A percentile compares a stretch with the other conserved stretches of the same genome.
These are phyloP conservation scores for Moesziomyces sp. DNA, from an alignment of 1,284 basidiomycete genomes.

Conservation along the genomic window DNA sequence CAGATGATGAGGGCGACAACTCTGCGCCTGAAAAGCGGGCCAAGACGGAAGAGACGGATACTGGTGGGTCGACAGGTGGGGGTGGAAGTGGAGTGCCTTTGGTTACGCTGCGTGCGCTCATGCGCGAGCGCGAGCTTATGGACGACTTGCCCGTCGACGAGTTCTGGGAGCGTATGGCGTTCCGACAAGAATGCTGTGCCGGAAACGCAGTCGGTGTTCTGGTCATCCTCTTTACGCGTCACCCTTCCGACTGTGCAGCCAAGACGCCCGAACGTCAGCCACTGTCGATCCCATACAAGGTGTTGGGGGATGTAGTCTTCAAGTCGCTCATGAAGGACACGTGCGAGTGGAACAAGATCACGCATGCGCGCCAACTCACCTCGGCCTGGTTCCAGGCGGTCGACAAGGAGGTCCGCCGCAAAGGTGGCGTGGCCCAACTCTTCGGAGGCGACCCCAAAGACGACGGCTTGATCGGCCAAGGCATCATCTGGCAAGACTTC, in stretches of 20 bases:
- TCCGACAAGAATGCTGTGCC: constrained; percentile 65
- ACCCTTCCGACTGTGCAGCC: background rate
- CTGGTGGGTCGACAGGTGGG: background rate
- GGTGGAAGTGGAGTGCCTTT: constrained; percentile 18
- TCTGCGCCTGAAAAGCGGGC: constrained; percentile 3
- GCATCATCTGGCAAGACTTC: constrained; percentile 43
- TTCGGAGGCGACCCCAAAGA: background rate
- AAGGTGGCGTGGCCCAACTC: constrained; percentile 39
- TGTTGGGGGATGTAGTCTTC: constrained; percentile 52
- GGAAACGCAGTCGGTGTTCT: constrained; percentile 65
- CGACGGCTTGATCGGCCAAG: constrained; percentile 21
- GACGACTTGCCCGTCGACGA: constrained; percentile 57
- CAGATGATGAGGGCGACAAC: constrained; percentile 1
- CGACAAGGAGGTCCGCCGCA: constrained; percentile 46
- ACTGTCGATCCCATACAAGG: constrained; percentile 49
- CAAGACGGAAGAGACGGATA: constrained; percentile 6
- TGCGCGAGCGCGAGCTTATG: constrained; percentile 57
- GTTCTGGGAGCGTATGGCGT: constrained; percentile 66
- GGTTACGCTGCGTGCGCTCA: constrained; percentile 38
- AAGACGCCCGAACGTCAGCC: constrained; percentile 28
- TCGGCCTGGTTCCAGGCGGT: constrained; percentile 46
- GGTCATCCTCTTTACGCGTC: constrained; percentile 50
- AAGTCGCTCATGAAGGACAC: constrained; percentile 58
- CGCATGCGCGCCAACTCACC: constrained; percentile 39
- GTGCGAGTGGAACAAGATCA: constrained; percentile 55